Conservation (phyloP, 345 rosid species). For the Brassica carinata region DNA sequence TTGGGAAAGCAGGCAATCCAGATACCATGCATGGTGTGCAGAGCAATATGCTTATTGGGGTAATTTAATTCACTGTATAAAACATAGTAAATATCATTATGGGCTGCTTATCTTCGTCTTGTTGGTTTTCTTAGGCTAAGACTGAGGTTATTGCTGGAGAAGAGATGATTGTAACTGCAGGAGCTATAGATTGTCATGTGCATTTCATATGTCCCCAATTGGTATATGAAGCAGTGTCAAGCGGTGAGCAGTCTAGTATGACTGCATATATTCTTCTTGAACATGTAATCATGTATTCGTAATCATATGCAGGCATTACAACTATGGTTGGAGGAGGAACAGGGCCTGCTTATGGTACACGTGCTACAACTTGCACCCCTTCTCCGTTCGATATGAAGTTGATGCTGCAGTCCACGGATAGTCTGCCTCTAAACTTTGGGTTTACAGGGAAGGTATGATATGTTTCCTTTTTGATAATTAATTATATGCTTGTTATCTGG, state of each 20-base stretch:
- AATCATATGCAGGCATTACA: constrained; percentile 66
- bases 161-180: constrained; percentile 90
- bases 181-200: constrained; percentile 95
- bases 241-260: constrained; percentile 60
- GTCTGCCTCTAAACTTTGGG: constrained; percentile 91
- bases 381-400: constrained; percentile 81
- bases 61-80: constrained; percentile 39
- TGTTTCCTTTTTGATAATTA: not conserved
- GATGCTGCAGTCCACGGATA: constrained; percentile 96
- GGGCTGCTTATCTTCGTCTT: constrained; percentile 21
- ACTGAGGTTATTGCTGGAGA: constrained; percentile 97
- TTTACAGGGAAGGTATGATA: constrained; percentile 90
- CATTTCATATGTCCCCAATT: constrained; percentile 98
- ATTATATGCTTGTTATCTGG: constrained; percentile 8
- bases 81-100: constrained; percentile 6
- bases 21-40: constrained; percentile 72
- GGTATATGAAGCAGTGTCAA: constrained; percentile 89
- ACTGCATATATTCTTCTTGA: constrained; percentile 1
- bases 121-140: constrained; percentile 50
- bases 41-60: constrained; percentile 75
- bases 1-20: constrained; percentile 94
- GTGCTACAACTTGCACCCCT: constrained; percentile 97
- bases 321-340: constrained; percentile 98
- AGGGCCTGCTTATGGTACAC: constrained; percentile 94
- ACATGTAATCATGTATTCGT: not conserved